Percentiles rank a stretch among this genome's conserved stretches.
These are phyloP conservation scores for Brettanomyces sp. DNA, from an alignment of 805 yeast genomes.

Conservation along the genomic window DNA sequence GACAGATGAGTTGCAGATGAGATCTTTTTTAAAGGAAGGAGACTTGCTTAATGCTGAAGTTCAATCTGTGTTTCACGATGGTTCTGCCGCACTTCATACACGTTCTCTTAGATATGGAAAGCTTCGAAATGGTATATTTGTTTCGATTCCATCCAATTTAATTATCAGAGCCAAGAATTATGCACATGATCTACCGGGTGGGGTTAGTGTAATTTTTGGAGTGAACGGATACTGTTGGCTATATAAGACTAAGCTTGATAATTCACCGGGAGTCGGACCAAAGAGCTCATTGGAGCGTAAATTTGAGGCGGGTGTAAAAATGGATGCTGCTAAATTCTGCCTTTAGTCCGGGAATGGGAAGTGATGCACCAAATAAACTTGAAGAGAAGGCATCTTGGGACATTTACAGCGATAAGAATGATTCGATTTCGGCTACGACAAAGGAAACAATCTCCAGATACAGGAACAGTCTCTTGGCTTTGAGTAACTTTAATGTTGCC, in stretches of 20 bases:
- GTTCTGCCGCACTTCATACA: conserved; percentile 89
- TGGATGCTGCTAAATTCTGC: conserved; percentile 17
- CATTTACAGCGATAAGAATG: conserved; percentile 86
- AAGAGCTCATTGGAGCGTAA: conserved; percentile 7
- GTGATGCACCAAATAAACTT: conserved; percentile 69
- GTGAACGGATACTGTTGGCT: conserved; percentile 95
- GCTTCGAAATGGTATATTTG: conserved; percentile 79
- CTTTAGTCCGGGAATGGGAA: conserved; percentile 48
- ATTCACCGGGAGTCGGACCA: not conserved
- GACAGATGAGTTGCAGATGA: conserved; percentile 93
- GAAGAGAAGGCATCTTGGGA: conserved; percentile 90
- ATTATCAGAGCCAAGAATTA: conserved; percentile 83
- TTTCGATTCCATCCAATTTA: conserved; percentile 73
- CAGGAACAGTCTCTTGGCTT: conserved; percentile 71
- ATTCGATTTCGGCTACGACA: conserved; percentile 48
- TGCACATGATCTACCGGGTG: conserved; percentile 86
- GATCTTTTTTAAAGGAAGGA: conserved; percentile 89
- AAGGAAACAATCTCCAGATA: conserved; percentile 77
- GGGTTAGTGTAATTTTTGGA: conserved; percentile 81
- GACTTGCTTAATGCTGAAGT: conserved; percentile 94
- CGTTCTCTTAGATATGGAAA: conserved; percentile 94
- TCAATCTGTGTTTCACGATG: conserved; percentile 80
- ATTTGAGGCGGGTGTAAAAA: conserved; percentile 31
- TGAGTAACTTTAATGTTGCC: conserved; percentile 79
- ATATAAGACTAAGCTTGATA: conserved; percentile 46